A percentile compares a stretch with the other conserved stretches of the same genome.
phyloP scores from a whole-genome alignment of 179 eudicot species.

The Beta macrorhiza region DNA sequence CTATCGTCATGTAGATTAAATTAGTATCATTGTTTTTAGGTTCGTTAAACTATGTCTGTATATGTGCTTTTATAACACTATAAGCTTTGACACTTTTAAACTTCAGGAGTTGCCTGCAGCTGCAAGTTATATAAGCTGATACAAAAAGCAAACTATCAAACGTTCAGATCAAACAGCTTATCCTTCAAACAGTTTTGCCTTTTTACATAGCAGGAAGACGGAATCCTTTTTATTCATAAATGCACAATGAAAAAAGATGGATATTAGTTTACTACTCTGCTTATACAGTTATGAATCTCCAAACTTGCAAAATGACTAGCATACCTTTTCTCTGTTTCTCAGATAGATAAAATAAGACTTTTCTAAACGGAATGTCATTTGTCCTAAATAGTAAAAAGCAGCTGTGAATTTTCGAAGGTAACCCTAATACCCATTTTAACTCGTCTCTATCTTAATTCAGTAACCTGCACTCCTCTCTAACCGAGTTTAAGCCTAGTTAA shows the following conservation, averaged over 20 bases:
- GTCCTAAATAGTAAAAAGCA: neutral
- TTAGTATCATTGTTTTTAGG: no score
- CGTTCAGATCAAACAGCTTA: no score
- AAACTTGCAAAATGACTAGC: neutral
- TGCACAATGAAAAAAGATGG: neutral
- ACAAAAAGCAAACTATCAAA: no score
- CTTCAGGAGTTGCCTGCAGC: no score
- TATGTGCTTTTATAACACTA: no score
- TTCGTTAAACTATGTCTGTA: no score
- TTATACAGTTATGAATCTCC: neutral
- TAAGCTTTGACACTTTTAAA: no score
- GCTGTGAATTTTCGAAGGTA: neutral
- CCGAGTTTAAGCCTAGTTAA: neutral
- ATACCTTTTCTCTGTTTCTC: neutral
- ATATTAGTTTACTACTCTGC: neutral
- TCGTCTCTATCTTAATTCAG: neutral
- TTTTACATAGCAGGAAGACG: neutral
- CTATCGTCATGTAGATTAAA: no score
- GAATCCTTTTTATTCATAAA: neutral
- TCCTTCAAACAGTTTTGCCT: neutral
- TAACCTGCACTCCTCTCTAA: neutral
- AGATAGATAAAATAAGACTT: neutral
- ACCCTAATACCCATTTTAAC: neutral
- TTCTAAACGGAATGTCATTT: neutral
- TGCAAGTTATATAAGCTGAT: no score